Conservation (phyloP, 257 asterid genomes). For the Coffea canephora region DNA sequence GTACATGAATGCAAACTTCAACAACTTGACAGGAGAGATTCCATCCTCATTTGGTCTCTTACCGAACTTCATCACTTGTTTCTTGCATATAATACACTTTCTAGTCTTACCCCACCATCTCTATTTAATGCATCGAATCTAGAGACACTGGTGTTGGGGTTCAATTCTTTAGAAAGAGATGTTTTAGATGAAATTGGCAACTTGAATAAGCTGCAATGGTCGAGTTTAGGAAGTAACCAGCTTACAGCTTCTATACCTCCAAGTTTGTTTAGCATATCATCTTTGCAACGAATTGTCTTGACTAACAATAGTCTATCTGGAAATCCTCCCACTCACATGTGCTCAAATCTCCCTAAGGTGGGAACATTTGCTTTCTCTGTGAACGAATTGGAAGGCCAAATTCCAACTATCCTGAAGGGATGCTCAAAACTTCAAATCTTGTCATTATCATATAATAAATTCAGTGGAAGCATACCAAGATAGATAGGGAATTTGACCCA, state of each 20-base stretch:
- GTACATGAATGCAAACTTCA: conserved; percentile 14
- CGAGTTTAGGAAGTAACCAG: conserved; percentile 24
- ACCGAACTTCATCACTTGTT: conserved; percentile 21
- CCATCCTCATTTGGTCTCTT: conserved; percentile 25
- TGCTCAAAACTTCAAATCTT: conserved; percentile 25
- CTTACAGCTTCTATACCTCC: conserved; percentile 20
- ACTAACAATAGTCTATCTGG: conserved; percentile 28
- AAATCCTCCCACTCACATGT: conserved; percentile 18
- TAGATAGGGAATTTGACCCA: conserved; percentile 32
- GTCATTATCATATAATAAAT: conserved; percentile 28
- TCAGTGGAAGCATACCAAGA: conserved; percentile 35
- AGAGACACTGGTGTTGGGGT: conserved; percentile 14
- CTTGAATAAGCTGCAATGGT: conserved; percentile 21
- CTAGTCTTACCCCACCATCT: conserved; percentile 13
- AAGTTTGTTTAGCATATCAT: conserved; percentile 20
- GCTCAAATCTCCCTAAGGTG: conserved; percentile 19
- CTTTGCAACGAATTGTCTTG: conserved; percentile 11
- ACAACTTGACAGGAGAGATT: conserved; percentile 25
- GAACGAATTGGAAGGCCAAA: conserved; percentile 26
- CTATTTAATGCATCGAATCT: conserved; percentile 13
- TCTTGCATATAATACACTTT: conserved; percentile 17
- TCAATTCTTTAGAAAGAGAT: conserved; percentile 18
- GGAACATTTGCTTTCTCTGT: conserved; percentile 18
- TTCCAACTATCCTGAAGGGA: conserved; percentile 25
- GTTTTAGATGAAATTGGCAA: conserved; percentile 4